phyloP scores from a whole-genome alignment of 2,329 filamentous ascomycete species.

The Colletotrichum filicis region DNA sequence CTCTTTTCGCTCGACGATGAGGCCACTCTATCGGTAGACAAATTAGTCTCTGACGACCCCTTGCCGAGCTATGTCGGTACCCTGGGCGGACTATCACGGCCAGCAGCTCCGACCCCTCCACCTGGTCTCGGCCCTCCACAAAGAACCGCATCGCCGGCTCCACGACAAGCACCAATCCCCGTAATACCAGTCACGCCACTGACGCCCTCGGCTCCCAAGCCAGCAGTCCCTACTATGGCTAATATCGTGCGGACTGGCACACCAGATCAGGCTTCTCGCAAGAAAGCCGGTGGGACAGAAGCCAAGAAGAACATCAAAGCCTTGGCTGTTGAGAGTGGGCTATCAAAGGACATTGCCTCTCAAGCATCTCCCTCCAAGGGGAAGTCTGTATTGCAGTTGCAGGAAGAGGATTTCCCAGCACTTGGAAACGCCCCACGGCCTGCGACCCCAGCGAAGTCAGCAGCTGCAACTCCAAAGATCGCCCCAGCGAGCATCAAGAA shows the following conservation, averaged over 20 bases:
- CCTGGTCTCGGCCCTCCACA: constrained; percentile 57
- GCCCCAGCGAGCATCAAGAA: constrained; percentile 49
- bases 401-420: constrained; percentile 73
- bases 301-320: constrained; percentile 58
- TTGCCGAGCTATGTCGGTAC: constrained; percentile 15
- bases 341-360: constrained; percentile 58
- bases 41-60: constrained; percentile 72
- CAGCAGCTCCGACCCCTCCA: constrained; percentile 42
- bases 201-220: constrained; percentile 12
- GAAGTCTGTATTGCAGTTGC: constrained; percentile 57
- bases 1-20: constrained; percentile 67
- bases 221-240: constrained; percentile 41
- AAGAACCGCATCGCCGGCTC: constrained; percentile 48
- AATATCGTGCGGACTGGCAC: constrained; percentile 38
- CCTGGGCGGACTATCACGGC: background rate
- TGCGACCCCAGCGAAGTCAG: constrained; percentile 45
- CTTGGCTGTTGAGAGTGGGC: constrained; percentile 56
- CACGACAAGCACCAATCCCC: constrained; percentile 33
- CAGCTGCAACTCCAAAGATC: constrained; percentile 48
- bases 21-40: constrained; percentile 72
- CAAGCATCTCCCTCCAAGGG: constrained; percentile 44
- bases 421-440: constrained; percentile 55
- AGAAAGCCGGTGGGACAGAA: constrained; percentile 43
- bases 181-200: constrained; percentile 30
- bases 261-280: constrained; percentile 46